Conservation (phyloP, 805 yeast species). For the Teunomyces barrocoloradensis region DNA sequence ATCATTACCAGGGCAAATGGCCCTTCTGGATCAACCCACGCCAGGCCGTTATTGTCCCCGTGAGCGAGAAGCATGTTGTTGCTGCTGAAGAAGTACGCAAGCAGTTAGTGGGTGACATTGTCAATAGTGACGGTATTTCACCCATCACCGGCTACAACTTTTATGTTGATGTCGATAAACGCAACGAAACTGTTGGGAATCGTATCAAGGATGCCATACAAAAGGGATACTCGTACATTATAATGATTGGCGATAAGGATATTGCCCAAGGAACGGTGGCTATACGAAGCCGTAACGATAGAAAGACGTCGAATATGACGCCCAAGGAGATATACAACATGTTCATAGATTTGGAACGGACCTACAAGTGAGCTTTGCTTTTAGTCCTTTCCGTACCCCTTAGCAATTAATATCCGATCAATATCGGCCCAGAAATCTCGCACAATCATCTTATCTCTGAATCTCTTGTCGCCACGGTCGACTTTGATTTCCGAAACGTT, state of each 20-base stretch:
- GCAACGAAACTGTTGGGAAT: slow-evolving; percentile 75
- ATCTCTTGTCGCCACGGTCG: slow-evolving; percentile 75
- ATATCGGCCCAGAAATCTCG: slow-evolving; percentile 82
- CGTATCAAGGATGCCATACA: slow-evolving; percentile 75
- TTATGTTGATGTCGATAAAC: slow-evolving; percentile 70
- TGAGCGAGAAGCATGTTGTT: slow-evolving; percentile 57
- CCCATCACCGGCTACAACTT: slow-evolving; percentile 60
- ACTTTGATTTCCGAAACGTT: slow-evolving; percentile 76
- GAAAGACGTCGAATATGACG: slow-evolving; percentile 43
- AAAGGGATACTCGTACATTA: slow-evolving; percentile 73
- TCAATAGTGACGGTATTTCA: slow-evolving; percentile 38
- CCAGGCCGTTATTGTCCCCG: slow-evolving; percentile 83
- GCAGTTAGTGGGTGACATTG: slow-evolving; percentile 45
- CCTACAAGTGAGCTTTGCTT: slow-evolving; percentile 25
- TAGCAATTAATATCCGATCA: slow-evolving; percentile 67
- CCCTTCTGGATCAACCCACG: slow-evolving; percentile 96
- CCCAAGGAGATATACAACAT: slow-evolving; percentile 49
- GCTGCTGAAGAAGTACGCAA: slow-evolving; percentile 51
- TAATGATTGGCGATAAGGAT: slow-evolving; percentile 89
- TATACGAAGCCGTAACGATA: slow-evolving; percentile 56
- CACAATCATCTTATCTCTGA: slow-evolving; percentile 83
- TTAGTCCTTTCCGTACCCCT: slow-evolving; percentile 48
- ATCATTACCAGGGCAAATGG: slow-evolving; percentile 91
- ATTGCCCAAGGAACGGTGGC: slow-evolving; percentile 56
- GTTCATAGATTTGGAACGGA: slow-evolving; percentile 59